A percentile compares a stretch with the other conserved stretches of the same genome.
Evolutionary conservation across 2,329 filamentous ascomycete species (phyloP).

Genomic region (Penicillium sp.): DNA sequence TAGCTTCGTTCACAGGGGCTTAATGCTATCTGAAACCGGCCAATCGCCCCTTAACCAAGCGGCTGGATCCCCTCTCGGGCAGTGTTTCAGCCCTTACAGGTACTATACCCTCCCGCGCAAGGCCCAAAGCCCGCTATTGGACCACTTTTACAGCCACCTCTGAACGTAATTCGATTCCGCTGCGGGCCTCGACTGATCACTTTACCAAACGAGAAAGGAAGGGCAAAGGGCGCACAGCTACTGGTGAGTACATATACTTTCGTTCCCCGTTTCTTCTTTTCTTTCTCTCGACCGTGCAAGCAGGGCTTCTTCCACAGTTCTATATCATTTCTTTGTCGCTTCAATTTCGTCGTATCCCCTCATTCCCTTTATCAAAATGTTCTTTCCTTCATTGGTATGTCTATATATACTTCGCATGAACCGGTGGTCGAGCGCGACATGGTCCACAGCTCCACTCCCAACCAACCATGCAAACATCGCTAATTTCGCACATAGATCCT

Average conservation of each 20-base stretch:
- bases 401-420: conserved; percentile 1
- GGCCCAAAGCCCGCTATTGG: conserved; percentile 10
- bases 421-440: not conserved
- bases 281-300: conserved; percentile 11
- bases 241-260: conserved; percentile 10
- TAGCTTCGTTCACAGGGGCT: conserved; percentile 3
- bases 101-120: conserved; percentile 4
- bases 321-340: conserved; percentile 4
- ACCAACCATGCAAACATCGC: not conserved
- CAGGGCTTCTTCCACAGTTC: conserved; percentile 12
- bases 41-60: conserved; percentile 3
- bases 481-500: conserved; percentile 18
- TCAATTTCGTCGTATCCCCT: not conserved
- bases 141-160: conserved; percentile 13
- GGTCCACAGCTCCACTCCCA: conserved; percentile 1
- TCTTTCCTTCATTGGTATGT: conserved; percentile 16
- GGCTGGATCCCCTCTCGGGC: not conserved
- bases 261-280: not conserved
- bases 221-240: conserved; percentile 7
- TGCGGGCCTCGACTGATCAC: conserved; percentile 13
- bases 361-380: conserved; percentile 9
- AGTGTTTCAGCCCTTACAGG: conserved; percentile 13
- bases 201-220: conserved; percentile 2
- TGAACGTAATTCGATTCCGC: conserved; percentile 5
- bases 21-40: conserved; percentile 8